Conservation (phyloP, 495 filamentous ascomycete genomes). For the Clohesyomyces aquaticus region DNA sequence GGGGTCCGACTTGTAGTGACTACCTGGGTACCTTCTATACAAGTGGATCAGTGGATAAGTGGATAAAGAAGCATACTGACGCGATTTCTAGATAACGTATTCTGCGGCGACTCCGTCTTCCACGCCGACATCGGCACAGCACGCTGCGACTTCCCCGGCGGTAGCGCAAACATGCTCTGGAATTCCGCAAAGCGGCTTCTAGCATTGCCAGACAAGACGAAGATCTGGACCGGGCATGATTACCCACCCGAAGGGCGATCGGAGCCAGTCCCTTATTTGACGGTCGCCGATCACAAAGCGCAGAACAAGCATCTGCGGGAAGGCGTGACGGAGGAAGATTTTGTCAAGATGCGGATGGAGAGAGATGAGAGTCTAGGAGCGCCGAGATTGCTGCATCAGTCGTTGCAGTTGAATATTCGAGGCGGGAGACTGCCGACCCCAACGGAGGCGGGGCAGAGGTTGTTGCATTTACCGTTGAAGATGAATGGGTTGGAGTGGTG, state of each 20-base stretch:
- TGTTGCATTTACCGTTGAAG: conserved; percentile 55
- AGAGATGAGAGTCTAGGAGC: conserved; percentile 55
- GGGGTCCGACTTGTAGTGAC: no score
- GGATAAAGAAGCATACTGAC: background rate
- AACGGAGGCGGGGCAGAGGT: conserved; percentile 42
- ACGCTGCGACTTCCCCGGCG: conserved; percentile 64
- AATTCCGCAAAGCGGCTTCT: conserved; percentile 54
- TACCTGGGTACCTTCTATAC: background rate
- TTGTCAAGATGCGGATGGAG: conserved; percentile 53
- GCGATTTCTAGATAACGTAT: conserved; percentile 57
- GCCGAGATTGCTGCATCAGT: conserved; percentile 59
- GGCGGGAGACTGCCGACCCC: conserved; percentile 53
- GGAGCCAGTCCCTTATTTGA: conserved; percentile 52
- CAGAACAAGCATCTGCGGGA: conserved; percentile 59
- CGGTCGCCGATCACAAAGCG: conserved; percentile 54
- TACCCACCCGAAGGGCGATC: conserved; percentile 46
- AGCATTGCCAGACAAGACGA: conserved; percentile 48
- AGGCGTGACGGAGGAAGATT: conserved; percentile 52
- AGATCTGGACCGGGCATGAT: conserved; percentile 53
- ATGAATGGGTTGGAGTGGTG: conserved; percentile 21
- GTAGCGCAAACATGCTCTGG: conserved; percentile 53
- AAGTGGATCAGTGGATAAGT: no score
- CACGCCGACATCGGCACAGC: conserved; percentile 62
- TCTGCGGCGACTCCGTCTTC: conserved; percentile 65
- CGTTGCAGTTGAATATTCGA: conserved; percentile 64